These are phyloP conservation scores for Boletus insuetus DNA, from an alignment of 768 basidiomycete genomes.

Conservation along the genomic window DNA sequence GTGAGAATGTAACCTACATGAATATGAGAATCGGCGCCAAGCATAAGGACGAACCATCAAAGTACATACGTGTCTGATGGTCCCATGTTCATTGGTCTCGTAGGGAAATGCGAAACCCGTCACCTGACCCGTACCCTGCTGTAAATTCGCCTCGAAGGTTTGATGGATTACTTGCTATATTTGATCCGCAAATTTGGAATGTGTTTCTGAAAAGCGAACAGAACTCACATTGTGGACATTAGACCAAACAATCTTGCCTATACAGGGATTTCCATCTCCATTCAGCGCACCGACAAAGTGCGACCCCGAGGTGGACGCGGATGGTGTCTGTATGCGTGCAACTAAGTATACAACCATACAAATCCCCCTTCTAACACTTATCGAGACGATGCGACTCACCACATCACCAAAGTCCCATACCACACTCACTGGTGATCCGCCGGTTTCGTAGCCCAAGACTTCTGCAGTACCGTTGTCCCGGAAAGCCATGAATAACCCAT, in stretches of 20 bases:
- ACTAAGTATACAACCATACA: not conserved
- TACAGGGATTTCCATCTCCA: slow-evolving; percentile 47
- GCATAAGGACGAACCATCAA: not conserved
- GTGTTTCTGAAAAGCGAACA: not conserved
- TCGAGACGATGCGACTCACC: slow-evolving; percentile 31
- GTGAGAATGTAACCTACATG: slow-evolving; percentile 47
- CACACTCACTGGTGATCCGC: slow-evolving; percentile 40
- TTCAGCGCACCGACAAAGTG: slow-evolving; percentile 58
- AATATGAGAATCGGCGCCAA: not conserved
- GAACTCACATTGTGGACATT: slow-evolving; percentile 47
- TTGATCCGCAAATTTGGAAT: not conserved
- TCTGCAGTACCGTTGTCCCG: slow-evolving; percentile 53
- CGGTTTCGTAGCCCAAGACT: slow-evolving; percentile 45
- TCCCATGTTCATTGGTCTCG: slow-evolving; percentile 62
- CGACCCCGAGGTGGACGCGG: slow-evolving; percentile 43
- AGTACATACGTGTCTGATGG: slow-evolving; percentile 58
- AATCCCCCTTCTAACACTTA: not conserved
- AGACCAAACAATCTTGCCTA: slow-evolving; percentile 71
- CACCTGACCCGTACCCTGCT: slow-evolving; percentile 43
- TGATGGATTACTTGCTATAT: slow-evolving; percentile 53
- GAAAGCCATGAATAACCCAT: slow-evolving; percentile 62
- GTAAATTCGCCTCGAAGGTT: slow-evolving; percentile 48
- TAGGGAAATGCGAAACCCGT: slow-evolving; percentile 62
- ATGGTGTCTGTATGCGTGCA: slow-evolving; percentile 35
- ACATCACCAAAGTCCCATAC: slow-evolving; percentile 58